Conservation (phyloP, 306 rosid species). For the Fagus sylvatica region DNA sequence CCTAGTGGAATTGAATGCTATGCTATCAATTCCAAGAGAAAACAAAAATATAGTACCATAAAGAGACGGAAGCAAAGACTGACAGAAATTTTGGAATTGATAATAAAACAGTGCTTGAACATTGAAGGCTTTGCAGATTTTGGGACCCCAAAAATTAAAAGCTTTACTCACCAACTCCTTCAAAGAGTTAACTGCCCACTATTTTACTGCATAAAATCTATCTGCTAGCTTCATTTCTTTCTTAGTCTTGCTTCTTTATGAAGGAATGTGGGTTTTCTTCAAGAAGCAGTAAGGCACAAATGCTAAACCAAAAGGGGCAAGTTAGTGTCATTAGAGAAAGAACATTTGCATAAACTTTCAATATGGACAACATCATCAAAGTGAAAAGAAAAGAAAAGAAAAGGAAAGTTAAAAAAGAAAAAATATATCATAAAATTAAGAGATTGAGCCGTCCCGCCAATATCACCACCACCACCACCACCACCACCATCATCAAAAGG, state of each 20-base stretch:
- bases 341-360: constrained; percentile 34
- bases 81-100: constrained; percentile 63
- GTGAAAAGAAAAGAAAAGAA: not conserved
- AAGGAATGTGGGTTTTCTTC: constrained; percentile 36
- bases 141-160: constrained; percentile 53
- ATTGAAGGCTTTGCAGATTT: constrained; percentile 53
- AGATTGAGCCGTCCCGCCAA: constrained; percentile 96
- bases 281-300: constrained; percentile 16
- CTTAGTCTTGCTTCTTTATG: constrained; percentile 15
- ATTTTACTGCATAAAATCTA: constrained; percentile 40
- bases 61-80: constrained; percentile 51
- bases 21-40: constrained; percentile 49
- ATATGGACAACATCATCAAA: constrained; percentile 34
- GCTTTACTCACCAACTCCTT: constrained; percentile 56
- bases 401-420: constrained; percentile 18
- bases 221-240: constrained; percentile 20
- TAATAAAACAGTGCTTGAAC: constrained; percentile 60
- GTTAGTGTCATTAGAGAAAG: constrained; percentile 29
- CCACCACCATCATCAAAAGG: constrained; percentile 40
- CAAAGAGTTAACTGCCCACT: constrained; percentile 40
- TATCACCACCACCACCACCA: constrained; percentile 51
- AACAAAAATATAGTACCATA: constrained; percentile 20
- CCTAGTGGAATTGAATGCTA: constrained; percentile 22
- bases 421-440: constrained; percentile 37
- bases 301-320: constrained; percentile 25